Evolutionary conservation across 345 rosid species (phyloP), one percentile per base, ranked within the genome.

Genomic region (Linum trigynum): DNA sequence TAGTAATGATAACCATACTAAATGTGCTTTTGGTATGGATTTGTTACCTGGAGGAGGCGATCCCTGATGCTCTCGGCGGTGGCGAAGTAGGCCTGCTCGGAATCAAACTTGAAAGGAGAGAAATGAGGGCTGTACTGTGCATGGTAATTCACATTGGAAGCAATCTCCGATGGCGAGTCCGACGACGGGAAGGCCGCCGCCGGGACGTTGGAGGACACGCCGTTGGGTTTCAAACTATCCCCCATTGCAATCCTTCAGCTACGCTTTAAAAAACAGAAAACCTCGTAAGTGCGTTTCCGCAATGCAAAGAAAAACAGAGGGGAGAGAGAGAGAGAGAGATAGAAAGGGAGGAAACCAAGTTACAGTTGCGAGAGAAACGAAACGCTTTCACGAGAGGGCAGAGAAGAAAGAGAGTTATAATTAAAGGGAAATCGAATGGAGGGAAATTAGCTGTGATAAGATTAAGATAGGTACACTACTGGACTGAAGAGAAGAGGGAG

Each of bases 41-140:
- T 38, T 0, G 50, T 12, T 63, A 92, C 96, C 68, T 90, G 86
- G 56, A 92, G 67, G 72, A 92, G 92, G 66, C 92, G 92, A 80
- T 92, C 97, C 1, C 98, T 90, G 53, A 88, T 91, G 64, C 98
- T 90, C 74, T 86, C 96, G 0, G 95, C 96, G 0, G 97, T 83
- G 41, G 97, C 90, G 66, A 69, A 92, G 80, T 72, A 90, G 5
- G 92, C 97, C 75, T 92, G 94, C 72, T 88, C 97, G 0, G 89
- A 86, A 59, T 86, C 89, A 42, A 90, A 94, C 86, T 85, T 90
- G 77, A 76, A 86, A 40, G 92, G 95, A n/a, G 96, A 92, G 77
- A 92, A 92, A 81, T 92, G 98, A 39, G 98, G 97, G 72, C 80
- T 84, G 74, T 75, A 90, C 55, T 79, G 83, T 32, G 84, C 86